Conservation (phyloP, 768 basidiomycete species). For the Coprinellus micaceus region DNA sequence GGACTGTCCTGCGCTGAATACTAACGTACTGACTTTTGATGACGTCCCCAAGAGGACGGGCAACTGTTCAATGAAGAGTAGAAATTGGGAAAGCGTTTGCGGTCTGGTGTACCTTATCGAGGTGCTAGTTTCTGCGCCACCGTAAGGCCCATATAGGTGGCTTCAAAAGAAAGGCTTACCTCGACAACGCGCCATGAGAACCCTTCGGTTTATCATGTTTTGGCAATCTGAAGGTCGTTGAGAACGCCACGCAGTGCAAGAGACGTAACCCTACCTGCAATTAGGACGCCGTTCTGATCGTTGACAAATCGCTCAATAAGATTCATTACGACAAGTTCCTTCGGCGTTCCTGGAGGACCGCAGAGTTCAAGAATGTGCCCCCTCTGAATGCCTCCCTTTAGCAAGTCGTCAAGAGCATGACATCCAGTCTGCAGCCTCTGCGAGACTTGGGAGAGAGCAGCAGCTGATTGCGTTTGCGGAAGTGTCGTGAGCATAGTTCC, state of each 20-base stretch:
- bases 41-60: slow-evolving; percentile 39
- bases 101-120: slow-evolving; percentile 32
- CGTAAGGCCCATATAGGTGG: slow-evolving; percentile 1
- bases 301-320: slow-evolving; percentile 48
- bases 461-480: slow-evolving; percentile 55
- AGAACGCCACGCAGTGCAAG: too few relatives aligned
- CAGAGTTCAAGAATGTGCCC: slow-evolving; percentile 71
- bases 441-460: slow-evolving; percentile 31
- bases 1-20: neutral
- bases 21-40: slow-evolving; percentile 25
- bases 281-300: slow-evolving; percentile 50
- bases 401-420: slow-evolving; percentile 50
- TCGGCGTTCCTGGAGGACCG: slow-evolving; percentile 71
- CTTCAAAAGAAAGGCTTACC: slow-evolving; percentile 22
- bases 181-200: slow-evolving; percentile 23
- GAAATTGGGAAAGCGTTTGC: slow-evolving; percentile 45
- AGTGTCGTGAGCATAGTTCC: slow-evolving; percentile 18
- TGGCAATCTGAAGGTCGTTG: slow-evolving; percentile 39
- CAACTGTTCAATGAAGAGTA: slow-evolving; percentile 57
- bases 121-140: neutral
- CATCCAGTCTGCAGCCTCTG: slow-evolving; percentile 40
- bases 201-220: slow-evolving; percentile 36
- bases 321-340: slow-evolving; percentile 51
- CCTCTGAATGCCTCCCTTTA: slow-evolving; percentile 59
- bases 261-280: slow-evolving; percentile 49